These are phyloP conservation scores for Anthracocystis setariae DNA, from an alignment of 1,284 basidiomycete genomes.

Conservation along the genomic window DNA sequence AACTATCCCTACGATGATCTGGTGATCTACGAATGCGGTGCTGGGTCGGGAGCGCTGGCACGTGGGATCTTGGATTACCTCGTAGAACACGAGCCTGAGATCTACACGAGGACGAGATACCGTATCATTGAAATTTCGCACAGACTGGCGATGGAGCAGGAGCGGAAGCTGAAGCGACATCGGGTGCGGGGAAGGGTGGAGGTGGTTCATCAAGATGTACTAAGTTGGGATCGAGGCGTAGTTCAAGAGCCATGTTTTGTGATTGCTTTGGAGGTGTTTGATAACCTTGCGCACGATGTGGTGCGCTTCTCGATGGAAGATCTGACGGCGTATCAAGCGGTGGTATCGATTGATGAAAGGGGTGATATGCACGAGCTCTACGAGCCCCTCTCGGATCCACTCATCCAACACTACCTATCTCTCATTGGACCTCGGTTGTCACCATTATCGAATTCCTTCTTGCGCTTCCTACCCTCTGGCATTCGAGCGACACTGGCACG, in stretches of 20 bases:
- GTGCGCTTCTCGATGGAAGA: constrained; percentile 84
- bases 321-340: constrained; percentile 81
- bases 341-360: constrained; percentile 81
- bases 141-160: constrained; percentile 80
- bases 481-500: constrained; percentile 36
- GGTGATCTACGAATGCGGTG: constrained; percentile 95
- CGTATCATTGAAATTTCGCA: constrained; percentile 92
- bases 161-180: constrained; percentile 51
- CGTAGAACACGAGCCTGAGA: constrained; percentile 81
- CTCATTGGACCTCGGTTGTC: constrained; percentile 23
- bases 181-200: constrained; percentile 72
- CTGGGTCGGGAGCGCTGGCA: constrained; percentile 94
- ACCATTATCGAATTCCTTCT: constrained; percentile 68
- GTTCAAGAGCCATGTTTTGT: constrained; percentile 89
- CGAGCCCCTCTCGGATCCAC: constrained; percentile 83
- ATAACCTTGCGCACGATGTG: constrained; percentile 97
- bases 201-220: constrained; percentile 84
- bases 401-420: constrained; percentile 76
- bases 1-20: constrained; percentile 96
- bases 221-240: constrained; percentile 77
- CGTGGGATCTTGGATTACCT: constrained; percentile 86
- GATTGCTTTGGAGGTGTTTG: constrained; percentile 93
- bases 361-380: constrained; percentile 90
- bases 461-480: constrained; percentile 73
- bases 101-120: constrained; percentile 89